Conservation (phyloP, 2,329 filamentous ascomycete genomes). For the Daldinia sp. region DNA sequence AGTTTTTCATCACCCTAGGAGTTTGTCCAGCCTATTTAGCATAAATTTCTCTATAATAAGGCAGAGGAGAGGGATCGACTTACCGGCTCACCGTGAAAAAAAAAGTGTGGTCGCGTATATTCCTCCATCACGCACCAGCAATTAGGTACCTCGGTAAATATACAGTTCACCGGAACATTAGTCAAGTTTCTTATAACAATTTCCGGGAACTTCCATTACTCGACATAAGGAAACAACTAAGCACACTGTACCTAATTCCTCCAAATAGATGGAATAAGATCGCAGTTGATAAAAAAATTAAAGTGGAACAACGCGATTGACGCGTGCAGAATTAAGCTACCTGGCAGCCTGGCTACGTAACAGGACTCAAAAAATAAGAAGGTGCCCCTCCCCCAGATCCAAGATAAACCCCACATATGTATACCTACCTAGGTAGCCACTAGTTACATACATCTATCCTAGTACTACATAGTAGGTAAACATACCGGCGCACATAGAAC, state of each 20-base stretch:
- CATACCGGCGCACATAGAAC: too few relatives aligned
- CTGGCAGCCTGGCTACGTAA: too few relatives aligned
- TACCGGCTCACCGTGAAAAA: slow-evolving; percentile 55
- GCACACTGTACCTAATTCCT: neutral
- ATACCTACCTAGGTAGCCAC: neutral
- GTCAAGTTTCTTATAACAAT: slow-evolving; percentile 3
- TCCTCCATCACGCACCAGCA: slow-evolving; percentile 53
- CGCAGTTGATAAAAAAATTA: neutral
- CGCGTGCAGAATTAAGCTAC: neutral
- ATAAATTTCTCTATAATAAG: neutral
- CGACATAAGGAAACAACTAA: neutral
- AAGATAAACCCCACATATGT: too few relatives aligned
- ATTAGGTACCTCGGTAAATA: too few relatives aligned
- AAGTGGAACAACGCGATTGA: neutral
- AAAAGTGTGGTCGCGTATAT: slow-evolving; percentile 59
- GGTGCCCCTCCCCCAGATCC: too few relatives aligned
- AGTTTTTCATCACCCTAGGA: slow-evolving; percentile 6
- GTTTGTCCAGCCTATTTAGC: neutral
- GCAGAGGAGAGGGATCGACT: slow-evolving; percentile 26
- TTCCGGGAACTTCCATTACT: slow-evolving; percentile 21
- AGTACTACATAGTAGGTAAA: too few relatives aligned
- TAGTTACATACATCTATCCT: too few relatives aligned
- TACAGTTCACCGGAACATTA: slow-evolving; percentile 16
- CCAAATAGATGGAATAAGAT: too few relatives aligned
- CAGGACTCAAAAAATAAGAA: too few relatives aligned